phyloP scores from a whole-genome alignment of 1,284 basidiomycete genomes.

The Cutaneotrichosporon sp. region DNA sequence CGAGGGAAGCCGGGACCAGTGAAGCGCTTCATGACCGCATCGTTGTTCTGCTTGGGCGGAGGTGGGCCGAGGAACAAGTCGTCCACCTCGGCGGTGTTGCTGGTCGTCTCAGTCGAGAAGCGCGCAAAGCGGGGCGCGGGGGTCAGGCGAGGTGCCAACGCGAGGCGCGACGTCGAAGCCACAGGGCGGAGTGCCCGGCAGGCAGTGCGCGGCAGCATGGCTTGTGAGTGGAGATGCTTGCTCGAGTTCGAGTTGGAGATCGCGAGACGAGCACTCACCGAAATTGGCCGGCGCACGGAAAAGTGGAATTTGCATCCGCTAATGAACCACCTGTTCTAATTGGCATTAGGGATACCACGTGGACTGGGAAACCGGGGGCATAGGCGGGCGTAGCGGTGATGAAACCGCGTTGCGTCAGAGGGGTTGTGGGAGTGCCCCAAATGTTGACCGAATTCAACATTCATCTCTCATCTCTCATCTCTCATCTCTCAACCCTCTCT shows the following conservation, averaged over 20 bases:
- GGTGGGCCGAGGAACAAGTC: constrained; percentile 33
- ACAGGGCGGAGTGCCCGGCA: constrained; percentile 24
- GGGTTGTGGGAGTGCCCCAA: not conserved
- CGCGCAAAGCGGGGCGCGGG: constrained; percentile 24
- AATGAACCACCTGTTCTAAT: not conserved
- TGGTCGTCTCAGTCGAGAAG: constrained; percentile 30
- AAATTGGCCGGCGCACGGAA: constrained; percentile 22
- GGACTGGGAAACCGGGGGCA: not conserved
- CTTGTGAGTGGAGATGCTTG: constrained; percentile 5
- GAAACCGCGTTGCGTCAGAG: not conserved
- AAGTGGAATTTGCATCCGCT: constrained; percentile 10
- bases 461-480: constrained; percentile 39
- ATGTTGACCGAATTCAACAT: not conserved
- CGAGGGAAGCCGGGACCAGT: constrained; percentile 47
- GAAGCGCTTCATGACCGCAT: constrained; percentile 45
- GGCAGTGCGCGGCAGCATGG: constrained; percentile 33
- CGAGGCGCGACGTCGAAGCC: constrained; percentile 31
- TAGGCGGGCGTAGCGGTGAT: not conserved
- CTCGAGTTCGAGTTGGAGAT: not conserved
- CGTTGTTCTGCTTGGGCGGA: constrained; percentile 21
- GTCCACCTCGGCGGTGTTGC: not conserved
- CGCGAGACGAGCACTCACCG: constrained; percentile 9
- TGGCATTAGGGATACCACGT: constrained; percentile 1
- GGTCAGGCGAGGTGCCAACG: constrained; percentile 3
- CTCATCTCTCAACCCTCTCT: not conserved